Percentiles rank a stretch among this genome's conserved stretches.
phyloP scores from a whole-genome alignment of 345 rosid genomes.

The Populus nigra region DNA sequence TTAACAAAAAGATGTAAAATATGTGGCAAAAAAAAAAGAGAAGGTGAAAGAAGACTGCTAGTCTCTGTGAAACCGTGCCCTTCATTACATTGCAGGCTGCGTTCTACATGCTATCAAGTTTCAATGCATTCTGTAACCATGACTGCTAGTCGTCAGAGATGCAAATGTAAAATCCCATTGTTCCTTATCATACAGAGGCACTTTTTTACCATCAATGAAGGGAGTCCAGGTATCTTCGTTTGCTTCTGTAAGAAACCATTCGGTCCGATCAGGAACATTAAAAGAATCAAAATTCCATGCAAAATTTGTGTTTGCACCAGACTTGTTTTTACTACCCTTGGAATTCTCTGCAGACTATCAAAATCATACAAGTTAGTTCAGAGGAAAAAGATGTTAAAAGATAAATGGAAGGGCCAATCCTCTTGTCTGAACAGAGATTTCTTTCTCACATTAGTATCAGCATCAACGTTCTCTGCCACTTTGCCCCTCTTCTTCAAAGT shows the following conservation, averaged over 20 bases:
- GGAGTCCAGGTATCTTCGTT: conserved; percentile 50
- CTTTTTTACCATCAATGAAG: conserved; percentile 34
- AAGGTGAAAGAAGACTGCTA: neutral
- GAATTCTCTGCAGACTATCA: conserved; percentile 35
- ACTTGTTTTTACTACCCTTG: conserved; percentile 28
- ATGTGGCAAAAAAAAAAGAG: neutral
- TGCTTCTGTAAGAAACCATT: conserved; percentile 46
- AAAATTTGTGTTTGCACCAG: conserved; percentile 11
- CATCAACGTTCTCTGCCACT: conserved; percentile 27
- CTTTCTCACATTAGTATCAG: conserved; percentile 37
- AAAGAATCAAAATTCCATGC: conserved; percentile 43
- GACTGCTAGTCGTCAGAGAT: conserved; percentile 21
- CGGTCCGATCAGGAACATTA: conserved; percentile 49
- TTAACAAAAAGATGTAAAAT: neutral
- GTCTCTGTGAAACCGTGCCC: neutral
- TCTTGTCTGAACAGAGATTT: neutral
- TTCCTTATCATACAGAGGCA: conserved; percentile 35
- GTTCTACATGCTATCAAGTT: neutral
- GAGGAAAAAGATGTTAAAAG: neutral
- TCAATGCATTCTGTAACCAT: neutral
- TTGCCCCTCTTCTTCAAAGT: conserved; percentile 25
- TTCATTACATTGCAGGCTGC: neutral
- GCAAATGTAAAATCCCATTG: conserved; percentile 54
- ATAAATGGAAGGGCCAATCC: neutral
- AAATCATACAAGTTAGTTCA: neutral